Evolutionary conservation across 805 yeast species (phyloP).

Genomic region (Tetrapisispora nanseiensis): DNA sequence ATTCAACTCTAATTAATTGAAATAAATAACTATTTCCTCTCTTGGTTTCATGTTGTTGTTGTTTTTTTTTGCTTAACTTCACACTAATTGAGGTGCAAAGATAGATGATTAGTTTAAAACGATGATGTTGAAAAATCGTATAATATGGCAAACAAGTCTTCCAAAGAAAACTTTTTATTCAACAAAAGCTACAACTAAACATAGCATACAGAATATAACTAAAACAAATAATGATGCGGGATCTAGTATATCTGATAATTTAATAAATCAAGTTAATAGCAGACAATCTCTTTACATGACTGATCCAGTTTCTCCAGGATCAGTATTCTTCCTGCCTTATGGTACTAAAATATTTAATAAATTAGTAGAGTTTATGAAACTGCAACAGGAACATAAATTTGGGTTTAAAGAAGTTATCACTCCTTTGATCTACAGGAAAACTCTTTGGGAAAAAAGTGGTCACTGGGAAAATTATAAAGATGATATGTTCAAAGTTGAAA

Average conservation of each 20-base stretch:
- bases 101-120: no score
- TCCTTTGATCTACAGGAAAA: slow-evolving; percentile 75
- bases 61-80: no score
- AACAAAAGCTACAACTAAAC: not conserved
- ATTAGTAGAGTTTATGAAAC: slow-evolving; percentile 70
- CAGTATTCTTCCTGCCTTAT: slow-evolving; percentile 83
- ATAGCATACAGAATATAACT: no score
- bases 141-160: not conserved
- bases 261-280: slow-evolving; percentile 30
- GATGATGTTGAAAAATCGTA: not conserved
- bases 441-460: slow-evolving; percentile 84
- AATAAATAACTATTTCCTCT: no score
- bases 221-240: no score
- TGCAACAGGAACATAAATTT: slow-evolving; percentile 56
- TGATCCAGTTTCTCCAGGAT: slow-evolving; percentile 81
- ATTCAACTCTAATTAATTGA: no score
- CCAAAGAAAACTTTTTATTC: not conserved
- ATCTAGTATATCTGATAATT: not conserved
- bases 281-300: slow-evolving; percentile 70
- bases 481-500: slow-evolving; percentile 85
- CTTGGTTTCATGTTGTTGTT: no score
- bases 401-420: slow-evolving; percentile 91
- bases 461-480: slow-evolving; percentile 94
- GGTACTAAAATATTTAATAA: slow-evolving; percentile 83
- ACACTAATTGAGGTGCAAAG: no score